Evolutionary conservation across 225 moss, liverwort and hornwort species (phyloP), one percentile per base, ranked within the genome.

Genomic region (Asterella californica): DNA sequence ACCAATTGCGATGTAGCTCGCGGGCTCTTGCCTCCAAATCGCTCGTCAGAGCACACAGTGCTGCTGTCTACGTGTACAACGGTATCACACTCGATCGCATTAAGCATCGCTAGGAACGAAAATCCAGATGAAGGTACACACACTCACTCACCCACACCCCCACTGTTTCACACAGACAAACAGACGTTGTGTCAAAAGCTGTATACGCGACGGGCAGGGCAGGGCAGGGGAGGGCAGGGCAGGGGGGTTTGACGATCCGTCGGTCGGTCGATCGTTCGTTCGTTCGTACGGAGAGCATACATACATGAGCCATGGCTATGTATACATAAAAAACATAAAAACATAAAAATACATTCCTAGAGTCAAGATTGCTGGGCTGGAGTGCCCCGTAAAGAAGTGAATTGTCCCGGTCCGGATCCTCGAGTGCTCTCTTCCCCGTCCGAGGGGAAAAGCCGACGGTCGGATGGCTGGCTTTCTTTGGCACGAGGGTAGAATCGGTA

Each of bases 301-400:
- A 48, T 55, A 22, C 24, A 60, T 60, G 59, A 30, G 27, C 12
- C 65, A 65, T 14, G 65, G 32, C 61, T 29, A 65, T 65, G 30
- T 30, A n/a, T n/a, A n/a, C n/a, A n/a, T n/a, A n/a, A n/a, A n/a
- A n/a, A n/a, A n/a, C n/a, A n/a, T n/a, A n/a, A n/a, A n/a, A n/a
- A n/a, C n/a, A n/a, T n/a, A n/a, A n/a, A n/a, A n/a, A n/a, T n/a
- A n/a, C n/a, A n/a, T n/a, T 29, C 65, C 65, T 65, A 65, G 61
- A 61, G 32, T 65, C 65, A 27, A 9, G 18, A 10, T 1, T 29
- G 30, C 22, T 4, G 69, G 65, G 69, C 42, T 38, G 42, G 69
- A 70, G 42, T 21, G 21, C 42, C 69, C 22, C 38, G 69, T 42
- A 45, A 70, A 70, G 69, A 70, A 37, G 69, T 70, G 69, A 45